These are phyloP conservation scores for Pseudopediastrum boryanum DNA, from an alignment of 139 green algal genomes.

Conservation along the genomic window DNA sequence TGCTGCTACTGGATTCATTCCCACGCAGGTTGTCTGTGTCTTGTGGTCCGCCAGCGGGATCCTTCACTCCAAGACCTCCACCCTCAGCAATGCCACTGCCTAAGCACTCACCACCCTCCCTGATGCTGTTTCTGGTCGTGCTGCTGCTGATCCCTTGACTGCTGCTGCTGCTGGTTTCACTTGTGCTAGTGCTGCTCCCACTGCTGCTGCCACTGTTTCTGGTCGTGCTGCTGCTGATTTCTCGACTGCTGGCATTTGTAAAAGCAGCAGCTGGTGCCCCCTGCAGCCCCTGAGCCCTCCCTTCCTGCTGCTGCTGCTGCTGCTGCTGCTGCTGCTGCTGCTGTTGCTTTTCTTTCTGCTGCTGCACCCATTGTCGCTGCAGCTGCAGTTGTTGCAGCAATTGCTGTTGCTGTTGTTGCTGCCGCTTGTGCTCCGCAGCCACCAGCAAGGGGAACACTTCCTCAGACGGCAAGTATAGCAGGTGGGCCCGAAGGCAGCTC, in stretches of 20 bases:
- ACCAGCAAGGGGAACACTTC: background rate
- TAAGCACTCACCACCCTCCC: background rate
- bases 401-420: too few relatives aligned
- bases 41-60: too few relatives aligned
- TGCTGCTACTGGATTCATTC: too few relatives aligned
- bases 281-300: too few relatives aligned
- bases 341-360: background rate
- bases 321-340: too few relatives aligned
- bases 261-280: conserved; percentile 18
- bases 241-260: too few relatives aligned
- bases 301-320: too few relatives aligned
- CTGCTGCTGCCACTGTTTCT: too few relatives aligned
- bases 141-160: background rate
- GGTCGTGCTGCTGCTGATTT: background rate
- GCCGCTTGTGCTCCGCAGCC: background rate
- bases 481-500: background rate
- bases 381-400: background rate
- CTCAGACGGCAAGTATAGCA: background rate
- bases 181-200: background rate
- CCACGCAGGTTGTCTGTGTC: too few relatives aligned
- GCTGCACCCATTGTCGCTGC: too few relatives aligned
- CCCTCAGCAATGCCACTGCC: background rate
- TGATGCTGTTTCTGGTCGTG: background rate
- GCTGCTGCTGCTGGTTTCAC: conserved; percentile 4
- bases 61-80: too few relatives aligned